Base-by-base conservation (phyloP, 305 asterid genomes). In the Andrographis paniculata region DNA sequence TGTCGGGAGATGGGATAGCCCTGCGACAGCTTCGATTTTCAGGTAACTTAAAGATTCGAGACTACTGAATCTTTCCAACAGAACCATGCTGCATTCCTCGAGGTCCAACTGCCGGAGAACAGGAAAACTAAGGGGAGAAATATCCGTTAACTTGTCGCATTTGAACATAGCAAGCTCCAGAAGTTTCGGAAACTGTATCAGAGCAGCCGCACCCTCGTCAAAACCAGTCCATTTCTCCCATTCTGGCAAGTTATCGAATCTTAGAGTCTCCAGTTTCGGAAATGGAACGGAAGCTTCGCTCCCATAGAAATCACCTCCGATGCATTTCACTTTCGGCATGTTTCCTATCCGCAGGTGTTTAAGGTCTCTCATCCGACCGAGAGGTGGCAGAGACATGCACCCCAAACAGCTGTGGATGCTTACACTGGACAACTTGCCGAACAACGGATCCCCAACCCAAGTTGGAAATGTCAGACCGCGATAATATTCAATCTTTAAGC, bases 221-320 rank as follows among this genome's bases (percentile, higher is more conserved):
- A 21, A 50, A 38, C 46, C 61, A 4, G 56, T 48, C 85, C 82
- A 77, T 60, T 70, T 56, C 60, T 73, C 68, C 78, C 85, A 77
- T 21, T 58, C 44, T 14, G 71, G 69, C 85, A 77, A 61, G 72
- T 68, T 22, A 23, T 62, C 71, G 41, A 77, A 65, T 50, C 72
- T 63, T 21, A 77, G 53, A 8, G 63, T 63, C 61, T 70, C 72
- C 18, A 77, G 72, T 42, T 76, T 67, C 9, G 62, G 64, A 58
- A 77, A 77, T 6, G 76, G 73, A 42, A 22, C 58, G 8, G 1
- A 14, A 35, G 20, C 17, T 28, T 65, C 65, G 17, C 5, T 38
- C 46, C 78, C 75, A 17, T 63, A 71, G 52, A 75, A 75, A 44
- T 75, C 78, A 17, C 10, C 33, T 7, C 74, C 80, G 20, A 77